phyloP scores from a whole-genome alignment of 2,329 filamentous ascomycete genomes.

The Botrytis hyacinthi region DNA sequence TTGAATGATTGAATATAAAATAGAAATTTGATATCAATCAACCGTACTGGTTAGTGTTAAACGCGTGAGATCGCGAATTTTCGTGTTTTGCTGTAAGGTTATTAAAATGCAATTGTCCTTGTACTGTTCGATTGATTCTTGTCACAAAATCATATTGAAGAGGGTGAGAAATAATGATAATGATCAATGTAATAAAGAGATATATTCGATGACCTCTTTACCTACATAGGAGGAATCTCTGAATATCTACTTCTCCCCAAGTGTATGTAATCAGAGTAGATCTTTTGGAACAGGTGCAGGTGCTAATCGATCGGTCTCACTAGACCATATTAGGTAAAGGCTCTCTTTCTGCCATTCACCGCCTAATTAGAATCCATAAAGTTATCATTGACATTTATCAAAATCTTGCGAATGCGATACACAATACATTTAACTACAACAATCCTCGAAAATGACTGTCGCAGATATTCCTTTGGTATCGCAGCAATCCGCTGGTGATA shows the following conservation, averaged over 20 bases:
- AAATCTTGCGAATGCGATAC: constrained; percentile 14
- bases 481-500: constrained; percentile 38
- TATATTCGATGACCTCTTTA: neutral
- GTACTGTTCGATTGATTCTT: constrained; percentile 1
- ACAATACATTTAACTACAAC: neutral
- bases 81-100: neutral
- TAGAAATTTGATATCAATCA: neutral
- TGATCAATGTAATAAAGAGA: neutral
- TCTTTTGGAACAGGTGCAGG: neutral
- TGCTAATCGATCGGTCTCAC: neutral
- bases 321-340: neutral
- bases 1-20: neutral
- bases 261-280: neutral
- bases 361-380: constrained; percentile 4
- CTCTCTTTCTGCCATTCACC: constrained; percentile 5
- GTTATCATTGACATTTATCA: neutral
- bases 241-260: neutral
- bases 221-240: neutral
- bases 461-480: constrained; percentile 16
- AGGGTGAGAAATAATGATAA: neutral
- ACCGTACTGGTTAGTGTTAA: neutral
- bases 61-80: constrained; percentile 15
- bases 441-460: constrained; percentile 9
- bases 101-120: neutral
- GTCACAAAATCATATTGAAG: neutral